Base-by-base conservation (phyloP, 2,329 filamentous ascomycete species). In the Aureobasidium zeae region DNA sequence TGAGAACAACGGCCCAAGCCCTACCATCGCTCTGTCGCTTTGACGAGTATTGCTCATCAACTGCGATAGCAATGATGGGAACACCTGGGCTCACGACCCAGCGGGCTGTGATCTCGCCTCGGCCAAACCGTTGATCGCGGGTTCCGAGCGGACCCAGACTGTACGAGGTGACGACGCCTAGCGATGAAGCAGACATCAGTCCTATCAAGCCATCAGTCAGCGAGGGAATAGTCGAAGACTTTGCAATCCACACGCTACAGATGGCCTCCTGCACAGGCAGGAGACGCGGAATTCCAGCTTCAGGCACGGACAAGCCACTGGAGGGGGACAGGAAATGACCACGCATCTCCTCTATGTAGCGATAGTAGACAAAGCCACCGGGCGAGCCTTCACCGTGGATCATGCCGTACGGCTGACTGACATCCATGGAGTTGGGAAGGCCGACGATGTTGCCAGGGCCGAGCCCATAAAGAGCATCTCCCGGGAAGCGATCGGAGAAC, bases 1-100 rank as follows among this genome's bases (percentile, higher is more conserved):
- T 98, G 41, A 98, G 65, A n/a, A 79, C 85, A 30, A 89, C 81
- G n/a, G 85, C 86, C 86, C 87, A 96, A 10, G 91, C 75, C 20
- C 88, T 79, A 10, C 77, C 75, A 37, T 79, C 69, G 3, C 74
- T 67, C 57, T 81, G 80, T 21, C 88, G 79, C 53, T 79, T 81
- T 19, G 72, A 62, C 36, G 74, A 88, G 61, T 87, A 91, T 41
- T 77, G 77, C 20, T 94, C 87, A 55, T 98, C 91, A 5, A 94
- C 76, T 32, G 77, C 77, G 48, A 98, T 77, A 1, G 79, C 76
- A 43, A 95, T 74, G 49, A 98, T 91, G 0, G 91, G 91, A 3
- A 96, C 87, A 29, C 91, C 91, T 2, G 91, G 91, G 56, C 86
- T 87, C 10, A 96, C 69, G 8, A 86, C 79, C 89, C 89, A 96